Conservation (phyloP, 2,329 filamentous ascomycete genomes). For the Cladosporium halotolerans region DNA sequence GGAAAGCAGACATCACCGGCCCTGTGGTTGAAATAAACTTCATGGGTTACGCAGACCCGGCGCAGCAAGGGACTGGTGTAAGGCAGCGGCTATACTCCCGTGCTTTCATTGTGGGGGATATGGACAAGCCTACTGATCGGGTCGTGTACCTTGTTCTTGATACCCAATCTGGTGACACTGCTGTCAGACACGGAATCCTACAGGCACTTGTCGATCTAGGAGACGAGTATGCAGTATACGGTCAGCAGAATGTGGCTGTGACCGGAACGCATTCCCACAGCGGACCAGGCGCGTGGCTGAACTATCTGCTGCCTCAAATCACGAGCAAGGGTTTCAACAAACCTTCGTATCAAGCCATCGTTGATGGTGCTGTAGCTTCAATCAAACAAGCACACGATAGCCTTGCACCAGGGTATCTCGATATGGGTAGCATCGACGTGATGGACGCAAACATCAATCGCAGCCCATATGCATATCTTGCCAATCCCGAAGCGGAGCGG, state of each 20-base stretch:
- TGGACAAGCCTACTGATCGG: conserved; percentile 59
- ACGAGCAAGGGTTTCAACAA: conserved; percentile 79
- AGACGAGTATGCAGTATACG: conserved; percentile 66
- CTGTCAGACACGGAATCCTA: conserved; percentile 79
- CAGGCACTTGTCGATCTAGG: conserved; percentile 66
- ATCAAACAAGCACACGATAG: conserved; percentile 74
- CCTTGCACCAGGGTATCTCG: conserved; percentile 63
- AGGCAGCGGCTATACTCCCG: conserved; percentile 83
- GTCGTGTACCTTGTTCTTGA: conserved; percentile 87
- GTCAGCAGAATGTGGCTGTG: conserved; percentile 74
- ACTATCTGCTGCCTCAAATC: conserved; percentile 88
- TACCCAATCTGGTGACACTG: conserved; percentile 81
- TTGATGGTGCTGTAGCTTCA: conserved; percentile 75
- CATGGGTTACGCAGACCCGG: conserved; percentile 85
- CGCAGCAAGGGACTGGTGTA: conserved; percentile 74
- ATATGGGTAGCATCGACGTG: conserved; percentile 63
- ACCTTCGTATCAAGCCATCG: conserved; percentile 83
- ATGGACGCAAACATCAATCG: conserved; percentile 79
- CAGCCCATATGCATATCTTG: conserved; percentile 79
- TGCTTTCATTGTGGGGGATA: conserved; percentile 77
- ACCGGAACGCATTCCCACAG: conserved; percentile 92
- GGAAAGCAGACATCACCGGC: conserved; percentile 67
- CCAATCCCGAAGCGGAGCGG: conserved; percentile 74
- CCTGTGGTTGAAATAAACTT: conserved; percentile 86
- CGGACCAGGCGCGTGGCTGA: conserved; percentile 86